Evolutionary conservation across 352 stramenopile genomes (phyloP).

Genomic region (Halophytophthora polymorphica): DNA sequence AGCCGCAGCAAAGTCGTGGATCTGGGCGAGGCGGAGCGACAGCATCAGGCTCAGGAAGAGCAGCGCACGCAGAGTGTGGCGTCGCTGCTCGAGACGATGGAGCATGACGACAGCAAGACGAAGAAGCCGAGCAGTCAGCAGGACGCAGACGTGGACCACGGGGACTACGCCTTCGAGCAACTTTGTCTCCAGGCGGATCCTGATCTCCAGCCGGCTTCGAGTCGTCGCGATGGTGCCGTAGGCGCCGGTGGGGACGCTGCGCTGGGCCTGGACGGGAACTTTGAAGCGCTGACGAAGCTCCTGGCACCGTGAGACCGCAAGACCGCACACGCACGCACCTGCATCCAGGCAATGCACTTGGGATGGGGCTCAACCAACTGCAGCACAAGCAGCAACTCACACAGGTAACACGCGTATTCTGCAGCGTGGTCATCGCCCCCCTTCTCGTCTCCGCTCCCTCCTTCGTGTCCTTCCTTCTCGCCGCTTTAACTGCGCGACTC

Average conservation of each 20-base stretch:
- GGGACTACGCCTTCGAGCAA: slow-evolving; percentile 76
- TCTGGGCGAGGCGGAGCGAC: slow-evolving; percentile 41
- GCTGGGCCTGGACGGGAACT: slow-evolving; percentile 36
- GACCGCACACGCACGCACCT: neutral
- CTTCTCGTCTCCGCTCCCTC: slow-evolving; percentile 3
- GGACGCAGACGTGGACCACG: slow-evolving; percentile 42
- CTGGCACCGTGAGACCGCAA: slow-evolving; percentile 20
- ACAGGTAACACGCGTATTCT: slow-evolving; percentile 2
- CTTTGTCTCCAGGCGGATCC: slow-evolving; percentile 77
- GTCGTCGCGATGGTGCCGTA: neutral
- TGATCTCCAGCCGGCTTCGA: slow-evolving; percentile 39
- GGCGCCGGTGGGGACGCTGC: slow-evolving; percentile 8
- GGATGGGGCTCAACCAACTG: neutral
- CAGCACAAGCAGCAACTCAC: slow-evolving; percentile 1
- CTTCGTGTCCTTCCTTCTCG: neutral
- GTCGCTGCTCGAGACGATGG: slow-evolving; percentile 20
- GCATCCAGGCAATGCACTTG: too few species aligned
- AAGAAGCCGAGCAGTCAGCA: neutral
- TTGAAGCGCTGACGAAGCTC: slow-evolving; percentile 53
- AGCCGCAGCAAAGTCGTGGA: slow-evolving; percentile 82
- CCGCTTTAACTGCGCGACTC: slow-evolving; percentile 33
- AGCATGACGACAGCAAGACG: slow-evolving; percentile 4
- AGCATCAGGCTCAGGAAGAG: slow-evolving; percentile 33
- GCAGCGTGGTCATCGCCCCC: slow-evolving; percentile 5
- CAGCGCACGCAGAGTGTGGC: slow-evolving; percentile 21